phyloP scores from a whole-genome alignment of 176 grass and related monocot species.

The Bonia amplexicaulis region DNA sequence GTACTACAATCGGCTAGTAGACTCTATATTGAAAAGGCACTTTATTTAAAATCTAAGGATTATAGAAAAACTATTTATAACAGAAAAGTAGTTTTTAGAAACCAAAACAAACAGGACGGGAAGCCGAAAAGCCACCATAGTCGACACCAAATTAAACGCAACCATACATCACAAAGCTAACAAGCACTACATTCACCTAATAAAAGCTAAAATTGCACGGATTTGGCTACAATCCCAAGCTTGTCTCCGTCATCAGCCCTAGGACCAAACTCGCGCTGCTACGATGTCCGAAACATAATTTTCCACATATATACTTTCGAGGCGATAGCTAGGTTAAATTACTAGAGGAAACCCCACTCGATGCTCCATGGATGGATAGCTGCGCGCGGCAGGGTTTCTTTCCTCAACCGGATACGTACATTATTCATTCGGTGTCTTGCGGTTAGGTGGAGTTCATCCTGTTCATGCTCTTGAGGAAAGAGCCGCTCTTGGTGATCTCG shows the following conservation, averaged over 20 bases:
- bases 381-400: not conserved
- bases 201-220: not conserved
- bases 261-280: not conserved
- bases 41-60: too few species aligned
- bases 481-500: slow-evolving; percentile 83
- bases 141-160: not conserved
- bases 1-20: too few species aligned
- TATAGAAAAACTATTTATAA: too few species aligned
- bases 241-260: not conserved
- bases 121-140: not conserved
- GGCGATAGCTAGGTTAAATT: not conserved
- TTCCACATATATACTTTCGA: not conserved
- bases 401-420: not conserved
- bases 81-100: too few species aligned
- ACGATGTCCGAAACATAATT: not conserved
- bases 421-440: not conserved
- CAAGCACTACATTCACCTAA: not conserved
- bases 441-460: slow-evolving; percentile 36
- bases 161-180: not conserved
- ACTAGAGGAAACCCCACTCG: not conserved
- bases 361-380: not conserved
- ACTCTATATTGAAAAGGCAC: too few species aligned
- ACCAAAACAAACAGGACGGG: too few species aligned
- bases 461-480: slow-evolving; percentile 73
- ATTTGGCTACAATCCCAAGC: not conserved